Base-by-base conservation (phyloP, 2,329 filamentous ascomycete genomes). In the Aureobasidium leucospermi region DNA sequence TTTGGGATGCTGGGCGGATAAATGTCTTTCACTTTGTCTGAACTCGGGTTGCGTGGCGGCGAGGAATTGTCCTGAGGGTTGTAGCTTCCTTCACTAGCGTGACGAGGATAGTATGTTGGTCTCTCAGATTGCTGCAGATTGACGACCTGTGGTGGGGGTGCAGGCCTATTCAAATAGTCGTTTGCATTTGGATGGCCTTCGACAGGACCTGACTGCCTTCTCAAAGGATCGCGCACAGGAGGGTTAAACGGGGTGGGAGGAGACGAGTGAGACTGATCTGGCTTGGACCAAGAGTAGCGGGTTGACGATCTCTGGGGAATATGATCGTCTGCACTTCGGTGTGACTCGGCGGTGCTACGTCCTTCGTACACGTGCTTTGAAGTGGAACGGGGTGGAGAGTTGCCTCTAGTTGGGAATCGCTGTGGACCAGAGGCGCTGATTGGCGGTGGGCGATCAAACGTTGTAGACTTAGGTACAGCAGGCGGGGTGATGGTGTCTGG, bases 401-500 rank as follows among this genome's bases (percentile, higher is more conserved):
- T 10, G 41, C 46, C 52, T 28, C 46, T 52, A 34, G 61, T 34
- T 13, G 58, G 34, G 4, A 31, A 7, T 47, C 49, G 45, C 29
- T 38, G 41, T 38, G n/a, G 7, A 29, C 52, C 43, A 52, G 58
- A 46, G 6, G 41, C 29, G 28, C 46, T 59, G 10, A 34, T 52
- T 28, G 56, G 29, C 9, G 47, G 39, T 19, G 19, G 39, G 11
- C 32, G 36, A 29, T 42, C 41, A 8, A 45, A 28, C 28, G 46
- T 46, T 2, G 61, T 39, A 47, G 28, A 49, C 15, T 67, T 60
- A 65, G 65, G 63, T 59, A 66, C 66, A 10, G 64, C 67, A 16
- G 70, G 68, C 6, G 73, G 75, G 31, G 75, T 76, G 42, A 77
- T 70, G 5, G 75, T 66, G 62, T 81, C 79, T 29, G 79, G 79